Evolutionary conservation across 116 monocot species (phyloP).

Genomic region (Papilionanthe hybrid): DNA sequence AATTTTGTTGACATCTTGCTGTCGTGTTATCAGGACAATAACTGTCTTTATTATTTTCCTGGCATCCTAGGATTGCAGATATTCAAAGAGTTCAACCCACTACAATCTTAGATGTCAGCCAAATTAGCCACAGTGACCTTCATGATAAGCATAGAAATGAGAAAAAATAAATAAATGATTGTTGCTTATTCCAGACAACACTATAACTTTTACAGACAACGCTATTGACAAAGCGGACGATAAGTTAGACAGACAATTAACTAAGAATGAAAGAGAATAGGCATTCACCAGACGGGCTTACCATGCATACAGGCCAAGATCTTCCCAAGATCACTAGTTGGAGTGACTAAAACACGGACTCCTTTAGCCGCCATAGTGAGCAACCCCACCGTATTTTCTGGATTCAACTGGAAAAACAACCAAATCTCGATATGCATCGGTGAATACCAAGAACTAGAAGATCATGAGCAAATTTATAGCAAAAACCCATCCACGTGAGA

Average conservation of each 20-base stretch:
- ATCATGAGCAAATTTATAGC: not conserved
- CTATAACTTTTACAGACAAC: not conserved
- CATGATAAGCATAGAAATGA: not conserved
- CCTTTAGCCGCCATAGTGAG: constrained; percentile 95
- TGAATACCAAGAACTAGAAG: not conserved
- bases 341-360: constrained; percentile 79
- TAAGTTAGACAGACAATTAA: not conserved
- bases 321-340: constrained; percentile 87
- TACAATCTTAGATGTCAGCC: not conserved
- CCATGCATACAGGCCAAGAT: constrained; percentile 94
- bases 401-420: constrained; percentile 57
- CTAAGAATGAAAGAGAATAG: not conserved
- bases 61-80: too few relatives aligned
- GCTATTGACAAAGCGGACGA: not conserved
- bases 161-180: not conserved
- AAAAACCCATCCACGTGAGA: not conserved
- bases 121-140: not conserved
- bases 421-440: not conserved
- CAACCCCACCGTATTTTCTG: constrained; percentile 92
- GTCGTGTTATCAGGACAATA: too few relatives aligned
- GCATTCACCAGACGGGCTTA: constrained; percentile 9
- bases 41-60: too few relatives aligned
- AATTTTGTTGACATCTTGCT: too few relatives aligned
- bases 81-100: not conserved
- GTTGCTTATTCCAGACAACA: not conserved